A percentile compares a stretch with the other conserved stretches of the same genome.
Conservation (phyloP, 257 asterid species). For the Paulownia fortunei region DNA sequence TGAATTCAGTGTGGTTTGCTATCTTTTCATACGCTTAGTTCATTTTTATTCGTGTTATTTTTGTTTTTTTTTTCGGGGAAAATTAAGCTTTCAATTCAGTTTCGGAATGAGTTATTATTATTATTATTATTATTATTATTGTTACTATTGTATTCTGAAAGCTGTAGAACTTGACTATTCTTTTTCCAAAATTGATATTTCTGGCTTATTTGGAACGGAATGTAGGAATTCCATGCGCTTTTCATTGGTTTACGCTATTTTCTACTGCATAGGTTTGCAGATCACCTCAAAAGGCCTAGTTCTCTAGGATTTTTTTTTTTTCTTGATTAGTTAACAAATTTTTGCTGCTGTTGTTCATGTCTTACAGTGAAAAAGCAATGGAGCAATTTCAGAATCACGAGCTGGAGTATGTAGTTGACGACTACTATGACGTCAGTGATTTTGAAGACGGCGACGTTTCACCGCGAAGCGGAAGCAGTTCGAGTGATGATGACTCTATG, state of each 20-base stretch:
- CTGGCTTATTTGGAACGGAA: not conserved
- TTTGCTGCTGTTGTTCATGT: not conserved
- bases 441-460: conserved; percentile 49
- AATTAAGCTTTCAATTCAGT: not conserved
- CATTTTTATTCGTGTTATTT: not conserved
- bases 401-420: conserved; percentile 62
- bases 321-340: not conserved
- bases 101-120: no score
- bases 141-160: not conserved
- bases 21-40: not conserved
- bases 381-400: conserved; percentile 63
- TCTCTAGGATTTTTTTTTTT: not conserved
- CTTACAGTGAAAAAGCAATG: conserved; percentile 44
- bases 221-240: not conserved
- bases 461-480: conserved; percentile 30
- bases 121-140: not conserved
- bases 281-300: not conserved
- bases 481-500: conserved; percentile 39
- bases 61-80: not conserved
- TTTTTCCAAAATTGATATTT: not conserved
- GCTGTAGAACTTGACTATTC: not conserved
- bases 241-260: not conserved
- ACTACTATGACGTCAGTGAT: conserved; percentile 47
- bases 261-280: not conserved
- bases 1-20: not conserved